Evolutionary conservation across 305 asterid genomes (phyloP).

Genomic region (Fraxinus ornus): DNA sequence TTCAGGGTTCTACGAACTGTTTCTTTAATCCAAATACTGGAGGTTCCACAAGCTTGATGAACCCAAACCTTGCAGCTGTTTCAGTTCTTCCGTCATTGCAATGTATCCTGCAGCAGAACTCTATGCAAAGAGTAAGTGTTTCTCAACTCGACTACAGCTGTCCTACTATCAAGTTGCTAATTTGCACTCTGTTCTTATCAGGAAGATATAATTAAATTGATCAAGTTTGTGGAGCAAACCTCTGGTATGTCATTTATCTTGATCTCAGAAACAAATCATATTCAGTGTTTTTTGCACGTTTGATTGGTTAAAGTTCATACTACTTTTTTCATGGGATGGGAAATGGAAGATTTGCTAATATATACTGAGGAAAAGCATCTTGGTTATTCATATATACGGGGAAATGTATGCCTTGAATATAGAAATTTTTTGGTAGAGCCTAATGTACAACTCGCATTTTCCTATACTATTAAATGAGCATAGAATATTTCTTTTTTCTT

Average conservation of each 20-base stretch:
- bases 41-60: conserved; percentile 49
- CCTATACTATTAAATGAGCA: background rate
- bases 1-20: conserved; percentile 53
- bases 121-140: conserved; percentile 65
- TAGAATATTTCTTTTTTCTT: no score
- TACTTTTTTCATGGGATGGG: background rate
- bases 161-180: conserved; percentile 29
- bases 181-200: conserved; percentile 34
- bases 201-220: conserved; percentile 75
- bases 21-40: conserved; percentile 40
- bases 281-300: background rate
- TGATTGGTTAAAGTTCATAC: background rate
- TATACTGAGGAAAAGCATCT: background rate
- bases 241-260: conserved; percentile 48
- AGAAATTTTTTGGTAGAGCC: background rate
- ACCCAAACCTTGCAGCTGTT: conserved; percentile 42
- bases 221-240: conserved; percentile 68
- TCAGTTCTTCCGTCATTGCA: conserved; percentile 74
- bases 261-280: background rate
- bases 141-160: conserved; percentile 9
- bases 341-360: background rate
- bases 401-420: background rate
- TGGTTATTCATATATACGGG: background rate
- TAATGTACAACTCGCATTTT: background rate
- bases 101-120: conserved; percentile 69